Evolutionary conservation across 495 filamentous ascomycete species (phyloP), one percentile per base, ranked within the genome.

Genomic region (Lasiosphaeria miniovina): DNA sequence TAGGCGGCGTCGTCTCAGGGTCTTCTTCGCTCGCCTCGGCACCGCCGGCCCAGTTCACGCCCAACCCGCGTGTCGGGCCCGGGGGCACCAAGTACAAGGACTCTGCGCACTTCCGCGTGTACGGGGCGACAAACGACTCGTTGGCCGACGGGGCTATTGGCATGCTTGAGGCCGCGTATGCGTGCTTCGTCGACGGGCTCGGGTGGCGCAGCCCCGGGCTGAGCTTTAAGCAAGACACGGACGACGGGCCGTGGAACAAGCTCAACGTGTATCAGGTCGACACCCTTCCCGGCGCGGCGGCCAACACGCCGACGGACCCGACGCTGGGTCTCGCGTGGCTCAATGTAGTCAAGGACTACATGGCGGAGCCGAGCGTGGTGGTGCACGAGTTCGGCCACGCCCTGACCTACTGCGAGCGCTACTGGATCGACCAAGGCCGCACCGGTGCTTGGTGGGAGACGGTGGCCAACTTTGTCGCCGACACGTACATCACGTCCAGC

Each of bases 401-500:
- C 1, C 63, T 79, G 43, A 75, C 73, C 0, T 79, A 78, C 49
- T 62, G 65, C 8, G 75, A 72, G 55, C 59, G 67, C 15, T 74
- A 68, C 41, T 79, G 77, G 77, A 69, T 78, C 53, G 64, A 79
- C 59, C 75, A 79, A 46, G 63, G 54, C 5, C 60, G 74, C 2
- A 79, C 76, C 0, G 76, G 76, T 3, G 76, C 76, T 0, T 78
- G 75, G 75, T 79, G 77, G 77, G 77, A 79, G 55, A 72, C 77
- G 4, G 60, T 76, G 3, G 77, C 77, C 1, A 73, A 79, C 43
- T 79, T 74, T 54, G 74, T 79, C 17, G 75, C 77, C 10, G 77
- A 79, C 54, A 74, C 69, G 3, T 79, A 76, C 60, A 63, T 77
- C 56, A 77, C 77, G 0, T 73, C 72, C 0, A 60, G 72, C 1